Evolutionary conservation across 805 yeast species (phyloP), one percentile per base, ranked within the genome.

Genomic region (Ogataea saltuana): DNA sequence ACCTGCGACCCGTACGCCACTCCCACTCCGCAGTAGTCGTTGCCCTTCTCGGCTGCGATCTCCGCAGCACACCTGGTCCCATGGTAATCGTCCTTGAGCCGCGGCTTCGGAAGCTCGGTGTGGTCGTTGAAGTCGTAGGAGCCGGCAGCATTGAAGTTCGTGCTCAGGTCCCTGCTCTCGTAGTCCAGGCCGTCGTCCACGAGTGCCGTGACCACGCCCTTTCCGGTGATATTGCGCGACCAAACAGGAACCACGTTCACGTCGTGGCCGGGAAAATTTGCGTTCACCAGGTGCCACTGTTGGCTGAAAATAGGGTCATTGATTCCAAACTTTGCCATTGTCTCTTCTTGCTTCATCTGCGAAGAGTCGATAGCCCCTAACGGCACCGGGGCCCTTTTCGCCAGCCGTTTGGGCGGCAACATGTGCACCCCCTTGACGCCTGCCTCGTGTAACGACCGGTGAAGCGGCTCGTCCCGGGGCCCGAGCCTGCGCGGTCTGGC

Each of bases 51-150:
- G 4, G 87, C 88, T 0, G 97, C 97, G 44, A 93, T 85, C 64
- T 93, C 99, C 28, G 97, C 98, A 2, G 99, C 98, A 69, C 99
- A 93, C 51, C 99, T 71, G 0, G 99, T 93, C 6, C 99, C 99
- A 63, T 93, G 99, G 54, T 82, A 81, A 62, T 93, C 99, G 61
- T 86, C 95, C 7, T 55, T 64, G 21, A 91, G 71, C 43, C 82
- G 70, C 9, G 99, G 99, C 54, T 77, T 80, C 2, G 99, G 99
- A 35, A 81, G 68, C 17, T 78, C 73, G 0, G 73, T 74, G 55
- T 86, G 82, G 55, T 80, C 85, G 61, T 93, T 93, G 64, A 78
- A 93, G 67, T 93, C 99, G 87, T 91, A 93, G 6, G 97, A 88
- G 3, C 98, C 99, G 50, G 78, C 80, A 11, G 71, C 65, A 56